Conservation (phyloP, 495 filamentous ascomycete genomes). For the Penicillium antarcticum region DNA sequence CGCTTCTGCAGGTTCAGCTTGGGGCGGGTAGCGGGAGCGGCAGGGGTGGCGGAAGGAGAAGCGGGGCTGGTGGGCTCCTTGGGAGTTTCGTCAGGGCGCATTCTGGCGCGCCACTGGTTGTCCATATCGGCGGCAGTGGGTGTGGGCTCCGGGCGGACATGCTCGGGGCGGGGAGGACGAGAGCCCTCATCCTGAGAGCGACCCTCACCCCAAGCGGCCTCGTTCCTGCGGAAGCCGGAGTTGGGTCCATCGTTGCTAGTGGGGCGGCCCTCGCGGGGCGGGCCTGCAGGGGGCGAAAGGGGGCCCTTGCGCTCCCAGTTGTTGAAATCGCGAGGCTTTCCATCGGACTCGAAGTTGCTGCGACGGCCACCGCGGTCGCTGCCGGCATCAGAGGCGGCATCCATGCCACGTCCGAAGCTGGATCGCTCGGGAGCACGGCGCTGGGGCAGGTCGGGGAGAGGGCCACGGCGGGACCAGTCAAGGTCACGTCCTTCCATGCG, state of each 20-base stretch:
- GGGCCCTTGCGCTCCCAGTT: constrained; percentile 98
- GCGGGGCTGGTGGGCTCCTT: constrained; percentile 67
- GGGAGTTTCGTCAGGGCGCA: constrained; percentile 66
- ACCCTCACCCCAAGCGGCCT: constrained; percentile 85
- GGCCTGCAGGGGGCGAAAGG: constrained; percentile 64
- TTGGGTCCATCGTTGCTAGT: constrained; percentile 60
- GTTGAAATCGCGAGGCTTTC: constrained; percentile 79
- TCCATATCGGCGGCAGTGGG: constrained; percentile 85
- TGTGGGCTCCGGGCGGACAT: constrained; percentile 60
- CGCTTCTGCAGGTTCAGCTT: constrained; percentile 83
- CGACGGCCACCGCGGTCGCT: constrained; percentile 50
- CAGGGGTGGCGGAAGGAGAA: constrained; percentile 39
- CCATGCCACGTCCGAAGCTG: constrained; percentile 48
- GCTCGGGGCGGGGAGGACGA: constrained; percentile 77
- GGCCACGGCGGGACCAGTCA: constrained; percentile 90
- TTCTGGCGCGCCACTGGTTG: constrained; percentile 79
- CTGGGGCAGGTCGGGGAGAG: constrained; percentile 68
- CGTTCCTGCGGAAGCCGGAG: constrained; percentile 57
- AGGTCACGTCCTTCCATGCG: constrained; percentile 43
- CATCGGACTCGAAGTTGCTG: constrained; percentile 64
- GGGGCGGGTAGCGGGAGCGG: constrained; percentile 57
- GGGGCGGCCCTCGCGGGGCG: constrained; percentile 62
- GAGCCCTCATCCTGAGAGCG: constrained; percentile 71
- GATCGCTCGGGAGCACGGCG: constrained; percentile 48
- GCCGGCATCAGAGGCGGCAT: constrained; percentile 49